These are phyloP conservation scores for Rauvolfia tetraphylla DNA, from an alignment of 257 asterid genomes.

Conservation along the genomic window DNA sequence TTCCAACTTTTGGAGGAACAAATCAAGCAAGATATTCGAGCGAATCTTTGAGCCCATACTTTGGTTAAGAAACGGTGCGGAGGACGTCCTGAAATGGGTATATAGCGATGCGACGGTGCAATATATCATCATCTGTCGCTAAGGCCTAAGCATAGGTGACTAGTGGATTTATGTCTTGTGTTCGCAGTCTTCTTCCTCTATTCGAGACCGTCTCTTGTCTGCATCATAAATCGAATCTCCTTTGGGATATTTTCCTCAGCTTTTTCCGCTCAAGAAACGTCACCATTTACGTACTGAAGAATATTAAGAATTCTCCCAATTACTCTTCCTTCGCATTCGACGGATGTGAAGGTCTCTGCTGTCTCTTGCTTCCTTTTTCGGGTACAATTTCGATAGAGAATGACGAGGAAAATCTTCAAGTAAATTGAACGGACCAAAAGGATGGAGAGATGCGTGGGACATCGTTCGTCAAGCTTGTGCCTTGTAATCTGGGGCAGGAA, in stretches of 20 bases:
- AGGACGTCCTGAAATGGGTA: not conserved
- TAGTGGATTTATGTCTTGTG: not conserved
- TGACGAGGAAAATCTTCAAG: no score
- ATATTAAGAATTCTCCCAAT: not conserved
- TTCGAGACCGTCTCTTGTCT: not conserved
- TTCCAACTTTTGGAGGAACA: not conserved
- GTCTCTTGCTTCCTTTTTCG: not conserved
- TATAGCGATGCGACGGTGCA: not conserved
- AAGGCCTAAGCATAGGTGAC: not conserved
- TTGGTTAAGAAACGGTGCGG: not conserved
- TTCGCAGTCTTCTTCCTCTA: not conserved
- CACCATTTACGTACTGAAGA: not conserved
- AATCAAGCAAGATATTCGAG: slow-evolving; percentile 15
- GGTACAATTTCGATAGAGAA: not conserved
- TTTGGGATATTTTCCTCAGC: not conserved
- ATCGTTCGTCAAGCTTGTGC: no score
- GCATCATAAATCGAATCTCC: slow-evolving; percentile 5
- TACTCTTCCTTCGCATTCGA: not conserved
- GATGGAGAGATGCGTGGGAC: no score
- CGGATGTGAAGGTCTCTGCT: not conserved
- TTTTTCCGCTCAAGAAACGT: slow-evolving; percentile 7
- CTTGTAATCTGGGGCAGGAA: no score
- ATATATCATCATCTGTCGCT: not conserved
- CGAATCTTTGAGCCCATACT: not conserved
- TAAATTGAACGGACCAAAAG: no score